Evolutionary conservation across 192 early-diverging fungal species (phyloP).

Genomic region (Podila epigama): DNA sequence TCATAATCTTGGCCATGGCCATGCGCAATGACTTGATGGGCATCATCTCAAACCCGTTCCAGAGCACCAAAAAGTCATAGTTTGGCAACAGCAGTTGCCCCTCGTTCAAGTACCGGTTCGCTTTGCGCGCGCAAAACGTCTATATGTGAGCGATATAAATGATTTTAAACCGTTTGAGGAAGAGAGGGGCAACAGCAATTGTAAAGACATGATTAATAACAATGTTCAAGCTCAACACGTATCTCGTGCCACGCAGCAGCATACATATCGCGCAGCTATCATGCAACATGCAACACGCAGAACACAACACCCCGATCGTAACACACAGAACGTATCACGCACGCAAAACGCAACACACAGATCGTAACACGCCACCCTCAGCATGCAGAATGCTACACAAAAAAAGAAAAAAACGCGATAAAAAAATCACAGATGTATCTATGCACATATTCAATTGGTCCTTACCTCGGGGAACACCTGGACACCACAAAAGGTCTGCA

Average conservation of each 20-base stretch:
- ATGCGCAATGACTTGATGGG: conserved; percentile 47
- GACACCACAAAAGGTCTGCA: conserved; percentile 84
- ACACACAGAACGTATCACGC: too few species aligned
- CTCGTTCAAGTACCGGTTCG: conserved; percentile 76
- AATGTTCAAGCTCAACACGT: too few species aligned
- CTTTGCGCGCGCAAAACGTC: conserved; percentile 84
- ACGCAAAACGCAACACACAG: not conserved
- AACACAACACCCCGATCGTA: too few species aligned
- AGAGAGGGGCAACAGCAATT: too few species aligned
- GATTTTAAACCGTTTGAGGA: too few species aligned
- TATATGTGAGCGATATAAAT: too few species aligned
- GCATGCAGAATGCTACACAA: not conserved
- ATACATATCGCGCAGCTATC: too few species aligned
- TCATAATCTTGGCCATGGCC: conserved; percentile 39
- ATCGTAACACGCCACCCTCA: not conserved
- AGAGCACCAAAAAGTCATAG: conserved; percentile 79
- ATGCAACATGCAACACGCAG: too few species aligned
- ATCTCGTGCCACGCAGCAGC: too few species aligned
- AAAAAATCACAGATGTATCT: too few species aligned
- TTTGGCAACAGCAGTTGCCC: conserved; percentile 73
- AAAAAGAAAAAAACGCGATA: not conserved
- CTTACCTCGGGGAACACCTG: conserved; percentile 73
- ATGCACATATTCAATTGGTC: not conserved
- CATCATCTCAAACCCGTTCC: conserved; percentile 78
- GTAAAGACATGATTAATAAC: too few species aligned